These are phyloP conservation scores for Moelleriella libera DNA, from an alignment of 2,329 filamentous ascomycete species.

Conservation along the genomic window DNA sequence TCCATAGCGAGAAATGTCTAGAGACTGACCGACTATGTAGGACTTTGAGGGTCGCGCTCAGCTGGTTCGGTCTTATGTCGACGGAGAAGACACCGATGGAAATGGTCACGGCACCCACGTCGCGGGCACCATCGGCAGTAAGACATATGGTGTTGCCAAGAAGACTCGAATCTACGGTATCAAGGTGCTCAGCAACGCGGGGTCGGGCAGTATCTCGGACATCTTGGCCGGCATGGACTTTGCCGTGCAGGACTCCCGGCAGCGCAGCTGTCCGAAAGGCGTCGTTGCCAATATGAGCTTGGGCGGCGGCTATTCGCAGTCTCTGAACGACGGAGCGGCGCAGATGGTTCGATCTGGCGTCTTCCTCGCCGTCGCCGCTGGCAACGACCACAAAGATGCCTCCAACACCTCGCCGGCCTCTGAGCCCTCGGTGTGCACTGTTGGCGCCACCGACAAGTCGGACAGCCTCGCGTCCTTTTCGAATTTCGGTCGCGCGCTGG, in stretches of 20 bases:
- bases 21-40: constrained; percentile 2
- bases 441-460: constrained; percentile 23
- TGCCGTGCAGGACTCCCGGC: constrained; percentile 17
- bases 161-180: constrained; percentile 20
- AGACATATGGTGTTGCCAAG: constrained; percentile 24
- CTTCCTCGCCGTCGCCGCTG: constrained; percentile 35
- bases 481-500: constrained; percentile 29
- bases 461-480: constrained; percentile 25
- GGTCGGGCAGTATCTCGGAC: constrained; percentile 19
- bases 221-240: constrained; percentile 26
- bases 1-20: too few species aligned
- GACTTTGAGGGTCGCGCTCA: constrained; percentile 25
- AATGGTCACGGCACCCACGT: constrained; percentile 6
- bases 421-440: constrained; percentile 27
- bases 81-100: constrained; percentile 12
- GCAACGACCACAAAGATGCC: constrained; percentile 28
- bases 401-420: constrained; percentile 23
- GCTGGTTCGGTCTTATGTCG: constrained; percentile 18
- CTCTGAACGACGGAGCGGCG: constrained; percentile 32
- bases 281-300: constrained; percentile 37
- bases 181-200: constrained; percentile 20
- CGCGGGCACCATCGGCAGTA: constrained; percentile 12
- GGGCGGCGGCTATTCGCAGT: constrained; percentile 23
- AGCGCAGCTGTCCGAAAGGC: constrained; percentile 20
- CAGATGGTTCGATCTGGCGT: constrained; percentile 24